These are phyloP conservation scores for Sesbania bispinosa DNA, from an alignment of 306 rosid genomes.

Conservation along the genomic window DNA sequence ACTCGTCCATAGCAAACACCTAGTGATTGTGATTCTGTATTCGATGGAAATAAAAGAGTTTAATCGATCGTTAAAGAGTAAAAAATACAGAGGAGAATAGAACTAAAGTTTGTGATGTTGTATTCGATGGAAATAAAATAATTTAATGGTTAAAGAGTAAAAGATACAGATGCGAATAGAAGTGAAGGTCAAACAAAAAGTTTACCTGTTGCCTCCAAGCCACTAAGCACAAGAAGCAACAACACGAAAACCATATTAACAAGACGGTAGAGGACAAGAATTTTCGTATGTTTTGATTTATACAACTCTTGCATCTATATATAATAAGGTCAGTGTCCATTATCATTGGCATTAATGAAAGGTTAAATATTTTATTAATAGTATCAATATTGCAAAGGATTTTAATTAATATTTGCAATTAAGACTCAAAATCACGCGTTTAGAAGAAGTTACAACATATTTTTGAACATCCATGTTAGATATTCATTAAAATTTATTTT, in stretches of 20 bases:
- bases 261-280: background rate
- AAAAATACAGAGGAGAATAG: too few species aligned
- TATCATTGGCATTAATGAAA: background rate
- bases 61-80: too few species aligned
- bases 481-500: too few species aligned
- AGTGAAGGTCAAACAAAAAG: too few species aligned
- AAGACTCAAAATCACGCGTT: too few species aligned
- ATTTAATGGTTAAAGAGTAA: background rate
- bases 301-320: background rate
- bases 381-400: too few species aligned
- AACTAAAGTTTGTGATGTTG: too few species aligned
- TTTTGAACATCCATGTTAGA: too few species aligned
- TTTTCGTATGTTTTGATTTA: background rate
- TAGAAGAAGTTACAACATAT: too few species aligned
- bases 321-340: background rate
- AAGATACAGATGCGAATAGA: too few species aligned
- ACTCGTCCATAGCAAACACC: constrained; percentile 46
- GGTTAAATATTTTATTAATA: background rate
- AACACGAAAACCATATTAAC: background rate
- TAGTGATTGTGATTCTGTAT: constrained; percentile 28
- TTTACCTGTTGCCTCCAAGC: background rate
- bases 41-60: background rate
- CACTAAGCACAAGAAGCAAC: background rate
- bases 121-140: too few species aligned
- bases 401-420: too few species aligned